Base-by-base conservation (phyloP, 305 asterid genomes). In the Caryopteris hybrid region DNA sequence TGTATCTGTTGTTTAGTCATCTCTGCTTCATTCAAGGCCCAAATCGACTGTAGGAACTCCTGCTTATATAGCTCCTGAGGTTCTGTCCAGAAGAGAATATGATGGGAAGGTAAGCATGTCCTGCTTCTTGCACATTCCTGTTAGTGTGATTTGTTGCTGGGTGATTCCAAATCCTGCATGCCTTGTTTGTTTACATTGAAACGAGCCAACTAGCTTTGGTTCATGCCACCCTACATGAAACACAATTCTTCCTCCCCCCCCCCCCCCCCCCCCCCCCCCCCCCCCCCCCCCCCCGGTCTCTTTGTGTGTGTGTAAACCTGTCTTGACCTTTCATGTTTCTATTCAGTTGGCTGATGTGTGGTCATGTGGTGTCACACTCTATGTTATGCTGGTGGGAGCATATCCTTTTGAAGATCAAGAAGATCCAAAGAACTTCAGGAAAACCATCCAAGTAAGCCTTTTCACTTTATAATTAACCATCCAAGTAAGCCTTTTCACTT, bases 1-100 rank as follows among this genome's bases (percentile, higher is more conserved):
- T 62, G 64, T 46, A 10, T 73, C 20, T 50, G 56, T 69, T 69
- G 54, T 75, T 68, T 64, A 92, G 98, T 94, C 98, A 43, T 94
- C 98, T 58, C 88, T 94, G 81, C 95, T 94, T 74, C 99, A 94
- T 68, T 94, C 99, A 31, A 89, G 93, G 78, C 99, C 99, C 77
- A 94, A 94, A 82, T 94, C 99, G 42, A 86, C 98, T 39, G 99
- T 94, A 72, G 99, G 98, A 60, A 94, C 99, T 55, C 99, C 99
- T 17, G 97, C 97, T 33, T 91, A 88, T 61, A 88, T 91, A 39
- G 97, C 97, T 72, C 97, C 97, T 0, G 98, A 94, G 85, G 99
- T 94, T 66, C 85, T 94, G 29, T 82, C 88, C 52, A 88, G 97
- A 72, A 83, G 86, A 84, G 99, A 94, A 76, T 94, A 94, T 71